Conservation (phyloP, 1,284 basidiomycete genomes). For the Sanghuangporus baumii region DNA sequence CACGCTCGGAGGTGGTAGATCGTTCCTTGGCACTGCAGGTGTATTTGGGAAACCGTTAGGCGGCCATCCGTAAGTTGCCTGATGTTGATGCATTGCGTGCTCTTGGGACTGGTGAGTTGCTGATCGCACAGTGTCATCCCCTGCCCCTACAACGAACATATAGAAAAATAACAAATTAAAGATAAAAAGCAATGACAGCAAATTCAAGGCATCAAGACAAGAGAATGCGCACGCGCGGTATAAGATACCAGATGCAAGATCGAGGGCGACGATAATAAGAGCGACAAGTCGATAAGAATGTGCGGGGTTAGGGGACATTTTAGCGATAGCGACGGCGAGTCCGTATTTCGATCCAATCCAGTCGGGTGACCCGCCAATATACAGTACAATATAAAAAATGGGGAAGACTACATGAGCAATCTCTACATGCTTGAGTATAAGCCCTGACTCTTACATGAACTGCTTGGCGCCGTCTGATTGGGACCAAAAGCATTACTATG, state of each 20-base stretch:
- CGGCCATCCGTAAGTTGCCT: neutral
- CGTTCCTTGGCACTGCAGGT: constrained; percentile 1
- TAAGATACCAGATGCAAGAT: neutral
- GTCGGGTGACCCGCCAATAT: neutral
- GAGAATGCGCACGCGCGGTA: neutral
- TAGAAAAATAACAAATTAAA: neutral
- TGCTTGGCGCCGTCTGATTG: neutral
- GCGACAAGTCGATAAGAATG: neutral
- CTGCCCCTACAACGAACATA: neutral
- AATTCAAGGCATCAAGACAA: constrained; percentile 1
- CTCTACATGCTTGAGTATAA: constrained; percentile 6
- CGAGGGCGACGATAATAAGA: neutral
- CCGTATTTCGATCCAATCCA: neutral
- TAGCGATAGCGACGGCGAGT: neutral
- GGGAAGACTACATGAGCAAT: constrained; percentile 8
- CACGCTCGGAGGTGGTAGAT: constrained; percentile 1
- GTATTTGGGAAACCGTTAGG: neutral
- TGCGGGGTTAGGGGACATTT: neutral
- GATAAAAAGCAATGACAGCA: neutral
- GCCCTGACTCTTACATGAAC: constrained; percentile 13
- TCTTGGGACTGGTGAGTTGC: neutral
- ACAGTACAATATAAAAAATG: constrained; percentile 3
- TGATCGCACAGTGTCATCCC: neutral
- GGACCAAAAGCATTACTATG: neutral
- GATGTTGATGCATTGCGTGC: neutral